phyloP scores from a whole-genome alignment of 441 rosid species.

The Bruguiera hainesii region DNA sequence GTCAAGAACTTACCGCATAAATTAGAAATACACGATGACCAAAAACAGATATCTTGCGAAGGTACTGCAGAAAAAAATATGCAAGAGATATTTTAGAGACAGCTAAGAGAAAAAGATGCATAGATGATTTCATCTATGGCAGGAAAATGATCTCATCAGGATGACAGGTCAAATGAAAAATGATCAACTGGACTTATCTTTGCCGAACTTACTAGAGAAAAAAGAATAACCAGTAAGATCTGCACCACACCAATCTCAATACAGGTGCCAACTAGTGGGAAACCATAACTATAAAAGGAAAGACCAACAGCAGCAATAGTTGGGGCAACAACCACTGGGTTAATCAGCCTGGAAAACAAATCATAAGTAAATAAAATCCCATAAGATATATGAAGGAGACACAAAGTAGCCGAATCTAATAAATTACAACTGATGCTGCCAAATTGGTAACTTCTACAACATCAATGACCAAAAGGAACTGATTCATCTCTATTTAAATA shows the following conservation, averaged over 20 bases:
- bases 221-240: constrained; percentile 73
- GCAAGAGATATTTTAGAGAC: constrained; percentile 19
- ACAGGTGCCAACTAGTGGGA: constrained; percentile 86
- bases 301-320: constrained; percentile 98
- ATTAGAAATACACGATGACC: constrained; percentile 93
- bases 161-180: neutral
- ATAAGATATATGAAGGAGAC: neutral
- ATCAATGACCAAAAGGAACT: neutral
- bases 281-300: constrained; percentile 90
- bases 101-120: neutral
- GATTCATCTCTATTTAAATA: neutral
- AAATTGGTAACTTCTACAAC: neutral
- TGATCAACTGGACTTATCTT: constrained; percentile 7
- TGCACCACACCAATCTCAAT: constrained; percentile 84
- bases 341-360: constrained; percentile 60
- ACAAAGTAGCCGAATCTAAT: neutral
- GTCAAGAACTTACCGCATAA: constrained; percentile 68
- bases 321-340: constrained; percentile 98
- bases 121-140: neutral
- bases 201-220: constrained; percentile 81
- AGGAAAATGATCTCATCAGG: too few relatives aligned
- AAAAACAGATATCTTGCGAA: constrained; percentile 87
- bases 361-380: constrained; percentile 8
- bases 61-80: constrained; percentile 59
- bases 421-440: neutral